These are phyloP conservation scores for Tricholoma saponaceum DNA, from an alignment of 768 basidiomycete species.

Conservation along the genomic window DNA sequence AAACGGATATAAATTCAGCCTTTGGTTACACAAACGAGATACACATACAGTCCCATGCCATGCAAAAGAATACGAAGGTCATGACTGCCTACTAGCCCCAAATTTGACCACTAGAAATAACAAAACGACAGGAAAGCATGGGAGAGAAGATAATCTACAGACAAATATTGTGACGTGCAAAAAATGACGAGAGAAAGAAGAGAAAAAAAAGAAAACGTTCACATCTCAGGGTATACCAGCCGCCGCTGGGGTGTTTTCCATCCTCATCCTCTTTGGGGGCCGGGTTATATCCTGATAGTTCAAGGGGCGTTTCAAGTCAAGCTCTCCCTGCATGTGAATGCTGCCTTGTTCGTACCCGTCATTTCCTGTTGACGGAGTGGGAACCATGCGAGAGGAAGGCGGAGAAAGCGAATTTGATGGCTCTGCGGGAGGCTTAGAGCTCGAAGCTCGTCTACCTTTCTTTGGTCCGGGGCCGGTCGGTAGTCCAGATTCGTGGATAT, in stretches of 20 bases:
- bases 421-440: conserved; percentile 40
- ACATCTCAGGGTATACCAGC: conserved; percentile 52
- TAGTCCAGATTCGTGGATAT: conserved; percentile 59
- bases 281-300: conserved; percentile 49
- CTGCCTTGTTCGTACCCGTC: conserved; percentile 36
- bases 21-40: conserved; percentile 20
- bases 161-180: conserved; percentile 16
- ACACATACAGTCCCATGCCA: conserved; percentile 25
- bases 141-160: conserved; percentile 31
- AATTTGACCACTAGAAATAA: conserved; percentile 16
- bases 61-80: conserved; percentile 12
- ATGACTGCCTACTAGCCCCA: conserved; percentile 14
- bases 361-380: conserved; percentile 41
- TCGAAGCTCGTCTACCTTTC: conserved; percentile 53
- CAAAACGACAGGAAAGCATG: conserved; percentile 28
- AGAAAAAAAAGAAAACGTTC: neutral
- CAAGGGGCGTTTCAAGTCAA: conserved; percentile 58
- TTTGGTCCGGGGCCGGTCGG: conserved; percentile 34
- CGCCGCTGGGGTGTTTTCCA: conserved; percentile 45
- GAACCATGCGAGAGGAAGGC: conserved; percentile 52
- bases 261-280: conserved; percentile 70
- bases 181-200: conserved; percentile 7
- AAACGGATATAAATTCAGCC: conserved; percentile 8
- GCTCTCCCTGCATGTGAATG: conserved; percentile 40
- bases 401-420: conserved; percentile 49